Percentiles rank a stretch among this genome's conserved stretches.
Evolutionary conservation across 2,329 filamentous ascomycete species (phyloP).

Genomic region (Elsinoe australis): DNA sequence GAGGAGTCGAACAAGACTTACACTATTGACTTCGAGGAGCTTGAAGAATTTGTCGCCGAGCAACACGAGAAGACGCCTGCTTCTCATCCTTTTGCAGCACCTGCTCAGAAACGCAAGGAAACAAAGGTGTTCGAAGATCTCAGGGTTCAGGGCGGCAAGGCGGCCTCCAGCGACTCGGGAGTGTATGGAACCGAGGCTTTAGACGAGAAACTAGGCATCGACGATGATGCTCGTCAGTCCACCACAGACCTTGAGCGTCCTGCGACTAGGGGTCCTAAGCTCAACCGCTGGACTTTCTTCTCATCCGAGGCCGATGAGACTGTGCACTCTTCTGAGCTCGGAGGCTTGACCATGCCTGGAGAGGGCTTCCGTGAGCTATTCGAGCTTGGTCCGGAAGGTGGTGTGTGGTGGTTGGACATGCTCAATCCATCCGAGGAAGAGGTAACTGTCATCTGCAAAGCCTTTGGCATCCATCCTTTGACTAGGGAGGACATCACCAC

Average conservation of each 20-base stretch:
- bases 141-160: slow-evolving; percentile 1
- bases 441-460: slow-evolving; percentile 78
- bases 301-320: slow-evolving; percentile 91
- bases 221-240: slow-evolving; percentile 39
- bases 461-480: slow-evolving; percentile 90
- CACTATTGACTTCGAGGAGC: slow-evolving; percentile 82
- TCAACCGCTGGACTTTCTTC: slow-evolving; percentile 91
- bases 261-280: slow-evolving; percentile 27
- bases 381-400: slow-evolving; percentile 58
- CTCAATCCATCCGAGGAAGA: slow-evolving; percentile 85
- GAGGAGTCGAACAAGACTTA: slow-evolving; percentile 71
- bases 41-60: slow-evolving; percentile 81
- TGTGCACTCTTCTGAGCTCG: slow-evolving; percentile 81
- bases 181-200: slow-evolving; percentile 29
- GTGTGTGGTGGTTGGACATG: slow-evolving; percentile 98
- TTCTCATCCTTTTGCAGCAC: slow-evolving; percentile 32
- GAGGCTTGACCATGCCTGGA: slow-evolving; percentile 78
- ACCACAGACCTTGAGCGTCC: slow-evolving; percentile 24
- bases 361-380: slow-evolving; percentile 88
- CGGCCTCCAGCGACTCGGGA: slow-evolving; percentile 13
- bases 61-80: slow-evolving; percentile 42
- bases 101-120: slow-evolving; percentile 22
- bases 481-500: slow-evolving; percentile 95
- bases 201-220: slow-evolving; percentile 28
- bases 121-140: slow-evolving; percentile 23